phyloP scores from a whole-genome alignment of 768 basidiomycete genomes.

The Russula compacta region DNA sequence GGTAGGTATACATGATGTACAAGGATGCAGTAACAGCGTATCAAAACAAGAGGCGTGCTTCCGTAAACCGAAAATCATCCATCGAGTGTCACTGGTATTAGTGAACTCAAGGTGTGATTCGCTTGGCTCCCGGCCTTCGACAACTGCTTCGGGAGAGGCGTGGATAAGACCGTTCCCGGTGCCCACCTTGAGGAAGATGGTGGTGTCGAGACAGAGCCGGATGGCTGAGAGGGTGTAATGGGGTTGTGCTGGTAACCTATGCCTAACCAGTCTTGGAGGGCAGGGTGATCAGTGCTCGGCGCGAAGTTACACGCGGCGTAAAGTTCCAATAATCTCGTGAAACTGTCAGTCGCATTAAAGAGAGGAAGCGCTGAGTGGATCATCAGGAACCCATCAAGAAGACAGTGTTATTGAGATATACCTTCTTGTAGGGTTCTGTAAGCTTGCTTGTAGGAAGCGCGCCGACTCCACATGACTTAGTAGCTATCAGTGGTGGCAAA shows the following conservation, averaged over 20 bases:
- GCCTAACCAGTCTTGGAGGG: conserved; percentile 9
- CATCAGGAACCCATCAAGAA: neutral
- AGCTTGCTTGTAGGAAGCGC: conserved; percentile 33
- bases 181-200: conserved; percentile 3
- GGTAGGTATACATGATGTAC: conserved; percentile 6
- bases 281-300: conserved; percentile 11
- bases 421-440: conserved; percentile 18
- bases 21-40: neutral
- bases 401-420: neutral
- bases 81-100: conserved; percentile 5
- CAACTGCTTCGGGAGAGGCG: neutral
- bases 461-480: conserved; percentile 40
- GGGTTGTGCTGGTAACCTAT: neutral
- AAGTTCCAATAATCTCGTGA: conserved; percentile 12
- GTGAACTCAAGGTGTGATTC: neutral
- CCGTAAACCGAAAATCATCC: neutral
- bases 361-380: conserved; percentile 8
- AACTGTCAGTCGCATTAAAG: conserved; percentile 15
- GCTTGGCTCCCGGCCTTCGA: conserved; percentile 7
- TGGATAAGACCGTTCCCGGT: neutral
- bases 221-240: neutral
- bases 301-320: conserved; percentile 10
- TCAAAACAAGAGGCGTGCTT: neutral
- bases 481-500: neutral
- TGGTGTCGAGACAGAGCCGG: neutral